Percentiles rank a stretch among this genome's conserved stretches.
These are phyloP conservation scores for Colletotrichum higginsianum DNA, from an alignment of 2,329 filamentous ascomycete genomes.

Conservation along the genomic window DNA sequence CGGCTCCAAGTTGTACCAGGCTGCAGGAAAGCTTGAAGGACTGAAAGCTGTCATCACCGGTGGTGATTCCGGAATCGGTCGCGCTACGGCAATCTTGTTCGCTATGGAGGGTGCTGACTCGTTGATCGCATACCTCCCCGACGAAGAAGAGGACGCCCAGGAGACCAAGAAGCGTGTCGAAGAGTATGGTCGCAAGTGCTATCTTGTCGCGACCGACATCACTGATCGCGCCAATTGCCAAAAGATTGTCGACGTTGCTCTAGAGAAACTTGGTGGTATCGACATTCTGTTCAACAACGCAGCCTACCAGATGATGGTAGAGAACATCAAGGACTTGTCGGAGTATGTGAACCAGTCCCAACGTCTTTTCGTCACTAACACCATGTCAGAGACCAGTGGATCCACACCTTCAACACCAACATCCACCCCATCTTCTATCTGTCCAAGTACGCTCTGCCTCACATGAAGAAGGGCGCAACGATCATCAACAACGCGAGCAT, in stretches of 20 bases:
- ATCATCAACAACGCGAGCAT: constrained; percentile 92
- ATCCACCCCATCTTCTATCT: constrained; percentile 88
- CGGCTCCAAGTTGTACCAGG: constrained; percentile 78
- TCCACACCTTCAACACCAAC: constrained; percentile 85
- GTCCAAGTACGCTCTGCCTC: constrained; percentile 81
- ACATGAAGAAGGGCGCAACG: constrained; percentile 80
- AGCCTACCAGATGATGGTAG: constrained; percentile 77
- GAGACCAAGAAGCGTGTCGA: constrained; percentile 81
- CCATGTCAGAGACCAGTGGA: constrained; percentile 75
- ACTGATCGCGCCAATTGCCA: constrained; percentile 77
- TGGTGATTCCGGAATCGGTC: constrained; percentile 85
- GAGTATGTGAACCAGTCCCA: constrained; percentile 65
- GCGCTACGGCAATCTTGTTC: constrained; percentile 81
- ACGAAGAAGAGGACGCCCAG: constrained; percentile 83
- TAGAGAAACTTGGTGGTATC: constrained; percentile 76
- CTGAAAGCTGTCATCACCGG: constrained; percentile 86
- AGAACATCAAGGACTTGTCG: constrained; percentile 78
- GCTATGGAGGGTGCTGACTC: constrained; percentile 85
- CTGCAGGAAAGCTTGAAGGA: constrained; percentile 81
- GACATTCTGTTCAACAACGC: constrained; percentile 84
- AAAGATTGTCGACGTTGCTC: constrained; percentile 76
- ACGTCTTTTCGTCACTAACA: constrained; percentile 27
- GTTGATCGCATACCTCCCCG: constrained; percentile 80
- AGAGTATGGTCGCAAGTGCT: constrained; percentile 75
- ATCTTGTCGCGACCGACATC: constrained; percentile 76